phyloP scores from a whole-genome alignment of 768 basidiomycete species.

The Tylopilus rubrobrunneus region DNA sequence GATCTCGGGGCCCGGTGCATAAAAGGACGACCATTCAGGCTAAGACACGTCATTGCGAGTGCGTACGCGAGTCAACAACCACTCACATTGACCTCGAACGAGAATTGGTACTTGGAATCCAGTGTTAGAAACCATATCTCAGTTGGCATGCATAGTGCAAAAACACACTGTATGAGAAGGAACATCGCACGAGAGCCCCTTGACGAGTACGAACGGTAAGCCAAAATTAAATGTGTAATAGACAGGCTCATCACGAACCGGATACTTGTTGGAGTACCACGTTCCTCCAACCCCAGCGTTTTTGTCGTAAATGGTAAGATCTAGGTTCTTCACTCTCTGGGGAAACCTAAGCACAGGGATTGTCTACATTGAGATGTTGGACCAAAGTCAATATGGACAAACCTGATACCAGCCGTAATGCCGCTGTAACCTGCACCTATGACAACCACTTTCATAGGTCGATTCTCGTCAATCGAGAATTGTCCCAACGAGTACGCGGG shows the following conservation, averaged over 20 bases:
- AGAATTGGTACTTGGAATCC: slow-evolving; percentile 48
- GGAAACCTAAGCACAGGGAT: slow-evolving; percentile 36
- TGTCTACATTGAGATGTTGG: not conserved
- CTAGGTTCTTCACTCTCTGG: slow-evolving; percentile 50
- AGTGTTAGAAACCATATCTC: not conserved
- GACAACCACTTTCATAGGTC: slow-evolving; percentile 50
- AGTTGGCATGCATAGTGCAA: not conserved
- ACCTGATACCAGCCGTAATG: slow-evolving; percentile 57
- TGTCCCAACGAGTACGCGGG: slow-evolving; percentile 31
- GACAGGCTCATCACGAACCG: slow-evolving; percentile 30
- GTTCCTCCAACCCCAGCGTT: slow-evolving; percentile 58
- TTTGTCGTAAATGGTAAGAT: slow-evolving; percentile 58
- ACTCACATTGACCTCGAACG: slow-evolving; percentile 50
- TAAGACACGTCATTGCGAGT: slow-evolving; percentile 18
- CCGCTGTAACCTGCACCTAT: slow-evolving; percentile 62
- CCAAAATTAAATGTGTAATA: not conserved
- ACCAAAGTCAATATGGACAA: slow-evolving; percentile 6
- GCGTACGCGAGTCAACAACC: not conserved
- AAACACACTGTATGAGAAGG: slow-evolving; percentile 50
- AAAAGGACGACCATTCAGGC: slow-evolving; percentile 60
- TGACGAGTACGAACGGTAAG: slow-evolving; percentile 13
- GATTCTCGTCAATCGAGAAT: slow-evolving; percentile 49
- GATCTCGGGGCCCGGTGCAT: slow-evolving; percentile 58
- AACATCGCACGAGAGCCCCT: slow-evolving; percentile 61
- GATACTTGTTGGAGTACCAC: slow-evolving; percentile 57